phyloP scores from a whole-genome alignment of 306 rosid genomes.

The Malus orientalis region DNA sequence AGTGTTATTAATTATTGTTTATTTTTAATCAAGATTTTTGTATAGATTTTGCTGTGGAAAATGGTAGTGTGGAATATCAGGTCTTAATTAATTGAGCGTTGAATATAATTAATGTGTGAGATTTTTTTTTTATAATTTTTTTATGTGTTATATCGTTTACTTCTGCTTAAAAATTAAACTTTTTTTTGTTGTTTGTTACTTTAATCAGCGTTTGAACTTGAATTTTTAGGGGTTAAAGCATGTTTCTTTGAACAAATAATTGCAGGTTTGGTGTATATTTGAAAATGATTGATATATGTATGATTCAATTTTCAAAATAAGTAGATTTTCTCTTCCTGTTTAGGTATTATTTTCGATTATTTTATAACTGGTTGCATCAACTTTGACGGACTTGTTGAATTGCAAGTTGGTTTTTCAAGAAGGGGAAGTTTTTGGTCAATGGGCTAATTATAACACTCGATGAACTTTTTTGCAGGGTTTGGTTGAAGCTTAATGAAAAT shows the following conservation, averaged over 20 bases:
- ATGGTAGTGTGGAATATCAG: neutral
- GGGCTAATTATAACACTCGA: neutral
- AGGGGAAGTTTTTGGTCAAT: neutral
- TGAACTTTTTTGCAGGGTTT: slow-evolving; percentile 59
- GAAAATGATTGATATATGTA: neutral
- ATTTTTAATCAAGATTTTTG: slow-evolving; percentile 13
- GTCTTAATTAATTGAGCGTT: slow-evolving; percentile 16
- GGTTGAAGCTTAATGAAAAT: slow-evolving; percentile 52
- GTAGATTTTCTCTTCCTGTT: neutral
- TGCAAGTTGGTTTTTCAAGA: neutral
- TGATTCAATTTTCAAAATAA: neutral
- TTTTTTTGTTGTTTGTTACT: neutral
- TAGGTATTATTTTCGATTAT: neutral
- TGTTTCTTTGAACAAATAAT: neutral
- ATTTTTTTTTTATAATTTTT: neutral
- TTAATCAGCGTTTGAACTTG: neutral
- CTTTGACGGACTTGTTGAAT: neutral
- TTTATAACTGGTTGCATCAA: neutral
- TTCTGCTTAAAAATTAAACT: neutral
- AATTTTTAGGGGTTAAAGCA: slow-evolving; percentile 24
- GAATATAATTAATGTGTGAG: neutral
- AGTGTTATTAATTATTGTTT: slow-evolving; percentile 14
- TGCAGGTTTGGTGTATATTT: neutral
- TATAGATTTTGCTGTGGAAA: slow-evolving; percentile 6
- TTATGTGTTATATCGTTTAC: neutral